Percentiles rank a stretch among this genome's conserved stretches.
phyloP scores from a whole-genome alignment of 345 rosid genomes.

The Barbarea vulgaris region DNA sequence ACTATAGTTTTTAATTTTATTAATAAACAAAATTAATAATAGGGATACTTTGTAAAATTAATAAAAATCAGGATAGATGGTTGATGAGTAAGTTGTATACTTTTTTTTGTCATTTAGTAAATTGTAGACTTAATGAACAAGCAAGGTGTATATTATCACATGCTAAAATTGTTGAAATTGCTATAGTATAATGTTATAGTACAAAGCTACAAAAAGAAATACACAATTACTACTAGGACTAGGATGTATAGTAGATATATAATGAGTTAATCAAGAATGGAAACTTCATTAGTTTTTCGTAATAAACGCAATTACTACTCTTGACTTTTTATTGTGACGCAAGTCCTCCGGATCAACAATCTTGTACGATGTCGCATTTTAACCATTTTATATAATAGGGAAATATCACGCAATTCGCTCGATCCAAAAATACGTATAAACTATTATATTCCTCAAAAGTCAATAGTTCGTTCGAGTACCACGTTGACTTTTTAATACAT shows the following conservation, averaged over 20 bases:
- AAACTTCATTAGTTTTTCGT: neutral
- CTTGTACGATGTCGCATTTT: constrained; percentile 11
- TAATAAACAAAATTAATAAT: no score
- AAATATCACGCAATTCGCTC: neutral
- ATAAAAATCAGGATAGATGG: neutral
- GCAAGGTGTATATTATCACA: neutral
- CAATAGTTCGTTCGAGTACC: neutral
- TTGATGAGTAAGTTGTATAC: constrained; percentile 7
- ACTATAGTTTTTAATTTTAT: no score
- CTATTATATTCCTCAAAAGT: neutral
- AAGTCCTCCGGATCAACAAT: neutral
- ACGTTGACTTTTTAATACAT: neutral
- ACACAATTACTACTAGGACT: neutral
- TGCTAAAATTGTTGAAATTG: neutral
- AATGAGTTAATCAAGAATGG: neutral
- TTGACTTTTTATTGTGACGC: constrained; percentile 23
- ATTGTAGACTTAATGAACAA: neutral
- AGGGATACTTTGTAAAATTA: no score
- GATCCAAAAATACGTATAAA: neutral
- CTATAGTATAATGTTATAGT: neutral
- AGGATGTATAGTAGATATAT: constrained; percentile 18
- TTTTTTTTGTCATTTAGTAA: neutral
- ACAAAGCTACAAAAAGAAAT: neutral
- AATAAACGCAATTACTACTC: neutral
- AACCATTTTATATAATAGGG: neutral